A percentile compares a stretch with the other conserved stretches of the same genome.
Conservation (phyloP, 139 green algal species). For the Chlamydomonas urium region DNA sequence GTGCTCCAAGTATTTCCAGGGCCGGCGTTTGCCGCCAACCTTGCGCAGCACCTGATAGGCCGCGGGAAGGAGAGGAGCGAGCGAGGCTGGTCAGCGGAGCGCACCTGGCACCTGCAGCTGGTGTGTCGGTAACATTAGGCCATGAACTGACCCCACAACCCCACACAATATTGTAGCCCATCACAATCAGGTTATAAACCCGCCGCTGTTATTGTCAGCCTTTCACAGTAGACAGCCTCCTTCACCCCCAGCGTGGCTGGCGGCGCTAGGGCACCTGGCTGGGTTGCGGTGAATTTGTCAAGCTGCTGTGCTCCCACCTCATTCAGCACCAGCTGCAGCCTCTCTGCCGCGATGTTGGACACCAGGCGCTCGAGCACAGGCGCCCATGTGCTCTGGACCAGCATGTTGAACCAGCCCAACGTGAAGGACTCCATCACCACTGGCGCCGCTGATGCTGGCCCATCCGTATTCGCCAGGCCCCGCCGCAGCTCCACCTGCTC, state of each 20-base stretch:
- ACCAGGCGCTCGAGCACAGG: slow-evolving; percentile 29
- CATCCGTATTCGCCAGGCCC: background rate
- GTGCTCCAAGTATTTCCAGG: slow-evolving; percentile 23
- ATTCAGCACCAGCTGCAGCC: slow-evolving; percentile 31
- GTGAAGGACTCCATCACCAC: slow-evolving; percentile 32
- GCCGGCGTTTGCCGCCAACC: background rate
- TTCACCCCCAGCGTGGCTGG: too few relatives aligned
- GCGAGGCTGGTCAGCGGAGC: too few relatives aligned
- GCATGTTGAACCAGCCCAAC: slow-evolving; percentile 32
- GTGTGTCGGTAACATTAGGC: too few relatives aligned
- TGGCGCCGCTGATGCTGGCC: background rate
- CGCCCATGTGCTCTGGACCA: slow-evolving; percentile 21
- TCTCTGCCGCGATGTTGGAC: slow-evolving; percentile 21
- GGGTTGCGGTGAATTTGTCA: background rate
- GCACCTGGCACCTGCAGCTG: too few relatives aligned
- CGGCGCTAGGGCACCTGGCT: too few relatives aligned
- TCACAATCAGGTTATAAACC: too few relatives aligned
- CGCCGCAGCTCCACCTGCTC: slow-evolving; percentile 7
- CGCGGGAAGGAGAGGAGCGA: background rate
- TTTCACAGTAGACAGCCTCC: too few relatives aligned
- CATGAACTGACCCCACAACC: too few relatives aligned
- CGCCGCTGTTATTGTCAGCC: too few relatives aligned
- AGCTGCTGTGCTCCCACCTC: too few relatives aligned
- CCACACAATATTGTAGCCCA: too few relatives aligned
- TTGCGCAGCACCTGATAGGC: slow-evolving; percentile 26